phyloP scores from a whole-genome alignment of 495 filamentous ascomycete genomes.

The Copromyces sp. region DNA sequence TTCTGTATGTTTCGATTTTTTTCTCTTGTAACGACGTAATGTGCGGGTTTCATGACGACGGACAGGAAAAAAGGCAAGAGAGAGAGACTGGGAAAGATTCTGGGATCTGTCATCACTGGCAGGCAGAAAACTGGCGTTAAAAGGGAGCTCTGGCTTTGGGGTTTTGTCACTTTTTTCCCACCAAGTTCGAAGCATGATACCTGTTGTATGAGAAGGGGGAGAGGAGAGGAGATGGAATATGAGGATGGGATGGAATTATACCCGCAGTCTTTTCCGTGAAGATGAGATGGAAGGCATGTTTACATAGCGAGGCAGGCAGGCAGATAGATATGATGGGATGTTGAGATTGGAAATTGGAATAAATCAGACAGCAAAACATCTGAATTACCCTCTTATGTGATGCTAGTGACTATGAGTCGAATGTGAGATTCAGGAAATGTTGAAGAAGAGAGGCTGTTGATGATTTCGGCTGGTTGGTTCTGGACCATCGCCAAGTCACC shows the following conservation, averaged over 20 bases:
- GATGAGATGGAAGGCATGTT: background rate
- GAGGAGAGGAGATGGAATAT: background rate
- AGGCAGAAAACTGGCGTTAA: background rate
- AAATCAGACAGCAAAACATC: background rate
- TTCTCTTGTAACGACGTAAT: conserved; percentile 1
- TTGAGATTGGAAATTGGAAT: background rate
- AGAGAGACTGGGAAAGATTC: background rate
- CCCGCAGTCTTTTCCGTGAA: background rate
- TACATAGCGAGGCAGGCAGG: background rate
- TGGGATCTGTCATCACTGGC: background rate
- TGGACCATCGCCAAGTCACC: background rate
- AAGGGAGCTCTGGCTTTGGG: background rate
- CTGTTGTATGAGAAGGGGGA: background rate
- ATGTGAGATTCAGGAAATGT: background rate
- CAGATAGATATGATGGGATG: background rate
- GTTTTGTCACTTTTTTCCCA: background rate
- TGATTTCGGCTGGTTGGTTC: background rate
- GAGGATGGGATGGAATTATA: background rate
- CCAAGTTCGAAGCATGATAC: background rate
- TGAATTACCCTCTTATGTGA: background rate
- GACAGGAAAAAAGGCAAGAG: background rate
- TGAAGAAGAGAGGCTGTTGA: background rate
- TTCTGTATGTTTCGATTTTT: conserved; percentile 1
- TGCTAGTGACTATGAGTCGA: background rate
- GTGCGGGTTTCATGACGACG: background rate